Conservation (phyloP, 2,329 filamentous ascomycete genomes). For the Conoideocrella luteorostrata region DNA sequence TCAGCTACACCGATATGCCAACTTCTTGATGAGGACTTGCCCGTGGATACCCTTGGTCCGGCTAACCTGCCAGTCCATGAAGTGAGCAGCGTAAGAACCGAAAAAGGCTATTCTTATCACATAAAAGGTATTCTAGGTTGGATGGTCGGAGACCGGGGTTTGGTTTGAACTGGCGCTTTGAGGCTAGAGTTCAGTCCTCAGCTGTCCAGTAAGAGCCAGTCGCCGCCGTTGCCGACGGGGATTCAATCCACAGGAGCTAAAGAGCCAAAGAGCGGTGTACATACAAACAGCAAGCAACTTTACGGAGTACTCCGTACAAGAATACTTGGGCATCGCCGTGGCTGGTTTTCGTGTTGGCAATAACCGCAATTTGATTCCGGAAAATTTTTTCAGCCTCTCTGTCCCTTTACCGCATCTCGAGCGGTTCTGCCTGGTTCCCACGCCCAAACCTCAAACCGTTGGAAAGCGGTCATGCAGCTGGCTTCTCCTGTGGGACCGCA, state of each 20-base stretch:
- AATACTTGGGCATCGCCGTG: background rate
- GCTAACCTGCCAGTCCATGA: too few species aligned
- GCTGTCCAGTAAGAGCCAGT: background rate
- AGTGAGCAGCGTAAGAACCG: too few species aligned
- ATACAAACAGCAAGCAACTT: background rate
- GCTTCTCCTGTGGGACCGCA: too few species aligned
- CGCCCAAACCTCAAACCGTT: too few species aligned
- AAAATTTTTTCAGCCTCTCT: background rate
- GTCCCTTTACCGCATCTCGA: background rate
- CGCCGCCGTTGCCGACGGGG: background rate
- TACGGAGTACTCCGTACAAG: background rate
- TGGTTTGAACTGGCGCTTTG: background rate
- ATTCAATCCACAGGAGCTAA: background rate
- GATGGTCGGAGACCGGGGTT: background rate
- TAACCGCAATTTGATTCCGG: background rate
- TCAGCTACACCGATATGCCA: too few species aligned
- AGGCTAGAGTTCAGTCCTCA: background rate
- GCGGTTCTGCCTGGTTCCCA: too few species aligned
- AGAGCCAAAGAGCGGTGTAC: background rate
- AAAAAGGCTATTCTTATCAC: too few species aligned
- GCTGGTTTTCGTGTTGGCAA: background rate
- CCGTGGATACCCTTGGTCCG: too few species aligned
- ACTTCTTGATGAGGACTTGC: too few species aligned
- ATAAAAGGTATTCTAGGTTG: too few species aligned
- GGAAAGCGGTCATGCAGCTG: too few species aligned